Evolutionary conservation across 2,329 filamentous ascomycete species (phyloP), one percentile per base, ranked within the genome.

Genomic region (Diaporthe australafricana): DNA sequence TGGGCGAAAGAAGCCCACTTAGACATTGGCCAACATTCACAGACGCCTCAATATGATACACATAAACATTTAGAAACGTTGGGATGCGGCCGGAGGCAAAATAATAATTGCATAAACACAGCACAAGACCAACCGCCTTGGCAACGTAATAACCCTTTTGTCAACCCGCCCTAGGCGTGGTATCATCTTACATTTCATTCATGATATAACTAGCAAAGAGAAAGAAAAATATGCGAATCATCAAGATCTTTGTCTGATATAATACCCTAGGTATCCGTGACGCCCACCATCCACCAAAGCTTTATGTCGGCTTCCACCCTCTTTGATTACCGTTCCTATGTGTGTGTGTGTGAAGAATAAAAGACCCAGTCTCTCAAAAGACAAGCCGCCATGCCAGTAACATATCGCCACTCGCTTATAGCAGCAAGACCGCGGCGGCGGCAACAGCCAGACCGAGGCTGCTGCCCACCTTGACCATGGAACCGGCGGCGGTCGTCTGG

Each of bases 371-470:
- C 20, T 20, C 27, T n/a, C 30, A 17, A 20, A 16, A 27, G 16
- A 50, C 42, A 20, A 5, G 27, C 27, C 47, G n/a, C 42, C 30
- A 27, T n/a, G 3, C 4, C 30, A 25, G 2, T 12, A 38, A 40
- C 20, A 17, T 30, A 38, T 25, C n/a, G 27, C 60, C 30, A 32
- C 73, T 81, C 71, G 48, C 40, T 76, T 79, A 82, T 63, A 89
- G 79, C 76, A 88, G 75, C 71, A 88, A 79, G 71, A 83, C 81
- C 42, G 81, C 82, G 63, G 77, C 80, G 16, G 76, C 85, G 42
- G 86, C 83, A 62, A 86, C 83, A 63, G 86, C 74, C 57, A 89
- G 80, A 52, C 80, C 80, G 73, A 85, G 75, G 20, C 83, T 80
- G 77, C 80, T 80, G 32, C 86, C 83, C 9, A 82, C 81, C 62